phyloP scores from a whole-genome alignment of 352 stramenopile genomes.

The Stramenopiles sp. region DNA sequence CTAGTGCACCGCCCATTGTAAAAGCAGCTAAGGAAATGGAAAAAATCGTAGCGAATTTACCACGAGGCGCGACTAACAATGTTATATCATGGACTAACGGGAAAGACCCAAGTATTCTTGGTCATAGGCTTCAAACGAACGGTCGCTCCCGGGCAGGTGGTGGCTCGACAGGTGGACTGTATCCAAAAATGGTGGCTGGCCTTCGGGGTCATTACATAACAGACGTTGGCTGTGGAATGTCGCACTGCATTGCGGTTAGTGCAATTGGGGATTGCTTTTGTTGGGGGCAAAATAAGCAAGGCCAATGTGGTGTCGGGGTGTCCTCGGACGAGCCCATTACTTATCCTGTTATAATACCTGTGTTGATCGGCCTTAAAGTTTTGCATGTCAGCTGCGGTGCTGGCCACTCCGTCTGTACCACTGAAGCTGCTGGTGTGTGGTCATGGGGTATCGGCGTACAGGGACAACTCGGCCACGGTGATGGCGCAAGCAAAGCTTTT shows the following conservation, averaged over 20 bases:
- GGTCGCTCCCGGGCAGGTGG: no score
- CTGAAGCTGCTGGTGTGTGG: neutral
- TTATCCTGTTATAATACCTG: neutral
- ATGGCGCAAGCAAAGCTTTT: neutral
- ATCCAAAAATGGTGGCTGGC: neutral
- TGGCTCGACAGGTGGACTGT: neutral
- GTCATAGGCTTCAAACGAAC: neutral
- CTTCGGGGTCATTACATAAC: neutral
- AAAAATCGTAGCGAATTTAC: neutral
- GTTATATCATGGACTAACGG: neutral
- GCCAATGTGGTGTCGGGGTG: constrained; percentile 34
- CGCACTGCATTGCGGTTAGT: constrained; percentile 44
- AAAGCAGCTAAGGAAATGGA: neutral
- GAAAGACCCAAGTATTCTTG: neutral
- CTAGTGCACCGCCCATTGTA: neutral
- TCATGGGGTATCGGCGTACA: neutral
- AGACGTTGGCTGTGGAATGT: constrained; percentile 31
- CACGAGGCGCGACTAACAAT: neutral
- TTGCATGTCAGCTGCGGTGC: neutral
- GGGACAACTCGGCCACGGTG: neutral
- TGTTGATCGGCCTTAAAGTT: neutral
- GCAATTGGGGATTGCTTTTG: constrained; percentile 34
- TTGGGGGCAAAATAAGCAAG: constrained; percentile 63
- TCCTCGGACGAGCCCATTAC: neutral
- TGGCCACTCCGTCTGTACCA: neutral